These are phyloP conservation scores for Exophiala sideris DNA, from an alignment of 2,329 filamentous ascomycete species.

Conservation along the genomic window DNA sequence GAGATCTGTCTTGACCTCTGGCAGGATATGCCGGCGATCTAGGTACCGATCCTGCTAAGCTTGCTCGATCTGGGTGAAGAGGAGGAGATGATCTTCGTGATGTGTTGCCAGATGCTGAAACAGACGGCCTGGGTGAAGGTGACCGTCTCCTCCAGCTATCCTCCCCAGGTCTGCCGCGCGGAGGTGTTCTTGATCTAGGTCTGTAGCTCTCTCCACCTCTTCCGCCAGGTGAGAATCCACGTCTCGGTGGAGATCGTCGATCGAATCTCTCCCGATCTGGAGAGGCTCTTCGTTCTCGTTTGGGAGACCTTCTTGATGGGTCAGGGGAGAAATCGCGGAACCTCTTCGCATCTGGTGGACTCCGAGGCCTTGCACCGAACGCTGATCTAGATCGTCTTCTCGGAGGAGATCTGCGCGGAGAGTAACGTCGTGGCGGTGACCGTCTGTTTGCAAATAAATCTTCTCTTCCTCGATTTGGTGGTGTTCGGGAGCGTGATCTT, in stretches of 20 bases:
- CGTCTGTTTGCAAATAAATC: conserved; percentile 35
- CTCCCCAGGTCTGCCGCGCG: conserved; percentile 46
- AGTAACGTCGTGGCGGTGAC: conserved; percentile 40
- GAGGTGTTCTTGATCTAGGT: conserved; percentile 49
- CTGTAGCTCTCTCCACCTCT: conserved; percentile 39
- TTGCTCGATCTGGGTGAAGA: conserved; percentile 53
- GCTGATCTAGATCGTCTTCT: conserved; percentile 41
- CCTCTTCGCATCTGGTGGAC: conserved; percentile 34
- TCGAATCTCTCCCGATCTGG: conserved; percentile 31
- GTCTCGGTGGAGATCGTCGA: conserved; percentile 36
- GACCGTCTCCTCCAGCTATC: conserved; percentile 55
- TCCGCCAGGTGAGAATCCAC: conserved; percentile 32
- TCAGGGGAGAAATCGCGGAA: conserved; percentile 37
- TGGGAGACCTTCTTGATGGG: conserved; percentile 31
- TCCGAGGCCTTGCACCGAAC: conserved; percentile 33
- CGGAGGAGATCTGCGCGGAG: conserved; percentile 41
- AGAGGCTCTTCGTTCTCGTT: conserved; percentile 35
- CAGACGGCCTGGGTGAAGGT: conserved; percentile 51
- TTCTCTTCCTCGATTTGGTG: conserved; percentile 38
- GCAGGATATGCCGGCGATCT: conserved; percentile 28
- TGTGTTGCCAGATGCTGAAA: conserved; percentile 53
- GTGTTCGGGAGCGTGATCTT: conserved; percentile 38
- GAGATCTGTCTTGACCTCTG: conserved; percentile 20
- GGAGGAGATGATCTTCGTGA: conserved; percentile 62
- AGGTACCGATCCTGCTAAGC: conserved; percentile 32